Evolutionary conservation across 2,329 filamentous ascomycete genomes (phyloP).

Genomic region (Neonectria magnoliae): DNA sequence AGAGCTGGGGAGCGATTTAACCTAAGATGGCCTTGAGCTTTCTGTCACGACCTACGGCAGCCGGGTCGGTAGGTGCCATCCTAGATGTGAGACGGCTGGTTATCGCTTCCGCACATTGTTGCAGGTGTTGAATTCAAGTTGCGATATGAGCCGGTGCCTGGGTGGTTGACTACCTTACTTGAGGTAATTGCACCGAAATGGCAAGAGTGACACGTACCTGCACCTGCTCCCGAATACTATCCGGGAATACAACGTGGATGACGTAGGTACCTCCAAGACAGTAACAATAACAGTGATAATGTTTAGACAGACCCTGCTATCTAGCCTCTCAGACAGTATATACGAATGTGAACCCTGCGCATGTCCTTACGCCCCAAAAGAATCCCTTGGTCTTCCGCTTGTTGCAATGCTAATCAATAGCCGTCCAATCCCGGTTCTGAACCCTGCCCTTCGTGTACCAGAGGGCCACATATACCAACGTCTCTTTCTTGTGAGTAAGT

Average conservation of each 20-base stretch:
- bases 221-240: slow-evolving; percentile 14
- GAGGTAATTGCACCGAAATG: not conserved
- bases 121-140: not conserved
- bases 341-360: slow-evolving; percentile 29
- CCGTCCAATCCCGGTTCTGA: not conserved
- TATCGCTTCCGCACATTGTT: not conserved
- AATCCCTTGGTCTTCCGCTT: slow-evolving; percentile 23
- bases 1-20: not conserved
- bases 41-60: slow-evolving; percentile 30
- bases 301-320: slow-evolving; percentile 29
- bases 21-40: slow-evolving; percentile 40
- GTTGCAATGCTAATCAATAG: slow-evolving; percentile 15
- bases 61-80: slow-evolving; percentile 37
- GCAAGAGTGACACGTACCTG: slow-evolving; percentile 10
- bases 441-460: slow-evolving; percentile 3
- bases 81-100: not conserved
- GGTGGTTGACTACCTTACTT: not conserved
- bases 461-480: slow-evolving; percentile 15
- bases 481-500: not conserved
- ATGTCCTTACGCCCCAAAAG: slow-evolving; percentile 30
- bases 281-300: not conserved
- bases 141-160: no score
- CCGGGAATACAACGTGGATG: not conserved
- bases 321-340: slow-evolving; percentile 31
- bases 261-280: not conserved